Conservation (phyloP, 345 rosid species). For the Moringa oleifera region DNA sequence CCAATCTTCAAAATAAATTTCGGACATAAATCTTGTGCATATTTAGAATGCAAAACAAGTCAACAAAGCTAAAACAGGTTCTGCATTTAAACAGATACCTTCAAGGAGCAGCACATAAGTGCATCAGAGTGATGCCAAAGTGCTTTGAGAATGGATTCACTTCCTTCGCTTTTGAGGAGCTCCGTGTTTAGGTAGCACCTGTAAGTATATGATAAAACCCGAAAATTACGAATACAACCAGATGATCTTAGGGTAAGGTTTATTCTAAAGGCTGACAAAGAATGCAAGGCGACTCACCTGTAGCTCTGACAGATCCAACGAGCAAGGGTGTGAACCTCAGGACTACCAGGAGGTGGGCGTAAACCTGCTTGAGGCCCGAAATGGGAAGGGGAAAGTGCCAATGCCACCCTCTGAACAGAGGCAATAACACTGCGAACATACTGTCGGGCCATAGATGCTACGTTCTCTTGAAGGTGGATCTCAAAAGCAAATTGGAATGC, state of each 20-base stretch:
- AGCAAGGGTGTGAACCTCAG: slow-evolving; percentile 98
- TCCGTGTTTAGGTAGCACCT: slow-evolving; percentile 93
- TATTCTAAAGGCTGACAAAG: too few species aligned
- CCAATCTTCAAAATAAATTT: too few species aligned
- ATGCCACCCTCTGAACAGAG: slow-evolving; percentile 94
- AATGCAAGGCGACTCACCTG: slow-evolving; percentile 41
- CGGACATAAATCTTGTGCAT: too few species aligned
- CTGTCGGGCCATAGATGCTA: slow-evolving; percentile 94
- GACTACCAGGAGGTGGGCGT: slow-evolving; percentile 82
- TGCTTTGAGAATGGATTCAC: slow-evolving; percentile 72
- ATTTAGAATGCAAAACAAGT: too few species aligned
- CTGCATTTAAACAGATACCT: too few species aligned
- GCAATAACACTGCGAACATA: slow-evolving; percentile 92
- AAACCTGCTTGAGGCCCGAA: slow-evolving; percentile 82
- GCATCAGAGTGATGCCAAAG: slow-evolving; percentile 99
- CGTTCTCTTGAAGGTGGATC: slow-evolving; percentile 98
- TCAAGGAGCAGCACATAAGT: slow-evolving; percentile 93
- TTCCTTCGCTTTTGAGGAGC: slow-evolving; percentile 73
- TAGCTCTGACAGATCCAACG: slow-evolving; percentile 98
- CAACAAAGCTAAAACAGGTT: too few species aligned
- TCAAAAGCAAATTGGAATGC: slow-evolving; percentile 97
- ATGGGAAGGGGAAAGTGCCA: slow-evolving; percentile 94
- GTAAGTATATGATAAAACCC: slow-evolving; percentile 14
- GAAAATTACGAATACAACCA: too few species aligned
- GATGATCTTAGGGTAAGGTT: too few species aligned